These are phyloP conservation scores for Boletus insuetus DNA, from an alignment of 768 basidiomycete genomes.

Conservation along the genomic window DNA sequence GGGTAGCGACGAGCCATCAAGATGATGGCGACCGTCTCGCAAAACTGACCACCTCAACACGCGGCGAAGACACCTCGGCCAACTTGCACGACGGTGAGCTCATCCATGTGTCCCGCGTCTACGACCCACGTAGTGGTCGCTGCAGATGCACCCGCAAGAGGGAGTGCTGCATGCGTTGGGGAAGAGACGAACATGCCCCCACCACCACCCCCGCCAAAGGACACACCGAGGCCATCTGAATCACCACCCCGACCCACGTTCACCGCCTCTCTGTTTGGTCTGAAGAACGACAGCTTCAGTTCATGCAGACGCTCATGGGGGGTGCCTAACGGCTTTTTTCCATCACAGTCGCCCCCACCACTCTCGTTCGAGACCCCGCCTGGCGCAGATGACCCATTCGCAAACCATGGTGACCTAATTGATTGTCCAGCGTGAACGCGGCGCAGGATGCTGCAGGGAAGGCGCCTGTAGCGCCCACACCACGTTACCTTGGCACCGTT, in stretches of 20 bases:
- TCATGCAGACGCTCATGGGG: constrained; percentile 63
- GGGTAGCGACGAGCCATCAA: no score
- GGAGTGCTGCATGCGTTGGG: constrained; percentile 34
- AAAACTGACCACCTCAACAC: constrained; percentile 72
- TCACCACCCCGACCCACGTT: constrained; percentile 24
- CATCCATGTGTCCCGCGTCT: background rate
- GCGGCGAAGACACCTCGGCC: constrained; percentile 62
- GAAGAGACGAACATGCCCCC: constrained; percentile 34
- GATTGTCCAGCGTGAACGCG: constrained; percentile 24
- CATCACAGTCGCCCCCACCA: constrained; percentile 4
- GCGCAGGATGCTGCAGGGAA: constrained; percentile 28
- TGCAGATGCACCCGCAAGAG: constrained; percentile 13
- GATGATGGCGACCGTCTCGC: constrained; percentile 75
- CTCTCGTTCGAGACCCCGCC: constrained; percentile 5
- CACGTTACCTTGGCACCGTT: background rate
- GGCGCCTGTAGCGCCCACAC: constrained; percentile 18
- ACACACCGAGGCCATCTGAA: constrained; percentile 26
- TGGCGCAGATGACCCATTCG: constrained; percentile 43
- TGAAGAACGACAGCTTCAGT: constrained; percentile 63
- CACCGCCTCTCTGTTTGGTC: constrained; percentile 54
- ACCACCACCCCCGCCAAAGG: constrained; percentile 19
- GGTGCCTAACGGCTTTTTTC: constrained; percentile 25
- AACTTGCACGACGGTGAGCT: constrained; percentile 49
- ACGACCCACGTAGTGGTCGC: background rate
- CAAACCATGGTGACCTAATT: constrained; percentile 41